Evolutionary conservation across 2,329 filamentous ascomycete genomes (phyloP).

Genomic region (Colletotrichum eremochloae): DNA sequence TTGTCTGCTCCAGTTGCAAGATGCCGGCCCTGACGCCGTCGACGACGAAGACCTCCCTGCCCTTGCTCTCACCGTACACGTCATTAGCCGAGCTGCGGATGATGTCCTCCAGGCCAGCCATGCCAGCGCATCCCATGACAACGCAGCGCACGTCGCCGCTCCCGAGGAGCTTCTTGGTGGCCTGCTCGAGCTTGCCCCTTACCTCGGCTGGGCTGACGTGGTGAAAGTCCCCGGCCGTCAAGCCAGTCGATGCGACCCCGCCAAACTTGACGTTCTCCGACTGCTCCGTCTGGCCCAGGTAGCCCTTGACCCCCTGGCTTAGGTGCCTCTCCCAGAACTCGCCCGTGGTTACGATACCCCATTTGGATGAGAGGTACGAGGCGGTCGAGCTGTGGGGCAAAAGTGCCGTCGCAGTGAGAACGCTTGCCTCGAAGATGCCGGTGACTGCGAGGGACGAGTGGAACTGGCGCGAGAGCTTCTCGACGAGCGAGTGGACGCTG

Average conservation of each 20-base stretch:
- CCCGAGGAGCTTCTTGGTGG: slow-evolving; percentile 75
- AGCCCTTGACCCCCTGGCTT: slow-evolving; percentile 71
- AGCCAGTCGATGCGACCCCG: slow-evolving; percentile 84
- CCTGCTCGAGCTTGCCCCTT: slow-evolving; percentile 73
- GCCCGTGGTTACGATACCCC: slow-evolving; percentile 92
- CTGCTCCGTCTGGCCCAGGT: slow-evolving; percentile 67
- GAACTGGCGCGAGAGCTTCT: slow-evolving; percentile 60
- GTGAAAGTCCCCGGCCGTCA: slow-evolving; percentile 86
- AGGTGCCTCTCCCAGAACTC: slow-evolving; percentile 85
- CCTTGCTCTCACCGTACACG: slow-evolving; percentile 71
- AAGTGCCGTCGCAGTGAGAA: slow-evolving; percentile 73
- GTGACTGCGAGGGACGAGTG: slow-evolving; percentile 66
- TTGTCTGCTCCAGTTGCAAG: slow-evolving; percentile 69
- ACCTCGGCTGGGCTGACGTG: slow-evolving; percentile 75
- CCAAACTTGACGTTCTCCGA: slow-evolving; percentile 70
- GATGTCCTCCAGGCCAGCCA: slow-evolving; percentile 85
- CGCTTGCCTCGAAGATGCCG: slow-evolving; percentile 90
- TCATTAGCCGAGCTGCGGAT: slow-evolving; percentile 78
- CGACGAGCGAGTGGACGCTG: slow-evolving; percentile 84
- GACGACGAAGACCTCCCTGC: slow-evolving; percentile 73
- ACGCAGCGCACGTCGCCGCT: slow-evolving; percentile 73
- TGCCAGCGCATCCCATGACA: slow-evolving; percentile 90
- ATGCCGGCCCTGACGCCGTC: slow-evolving; percentile 84
- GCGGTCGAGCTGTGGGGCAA: slow-evolving; percentile 50
- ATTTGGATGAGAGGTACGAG: slow-evolving; percentile 59